Evolutionary conservation across 2,329 filamentous ascomycete species (phyloP).

Genomic region (Neofusicoccum laricinum): DNA sequence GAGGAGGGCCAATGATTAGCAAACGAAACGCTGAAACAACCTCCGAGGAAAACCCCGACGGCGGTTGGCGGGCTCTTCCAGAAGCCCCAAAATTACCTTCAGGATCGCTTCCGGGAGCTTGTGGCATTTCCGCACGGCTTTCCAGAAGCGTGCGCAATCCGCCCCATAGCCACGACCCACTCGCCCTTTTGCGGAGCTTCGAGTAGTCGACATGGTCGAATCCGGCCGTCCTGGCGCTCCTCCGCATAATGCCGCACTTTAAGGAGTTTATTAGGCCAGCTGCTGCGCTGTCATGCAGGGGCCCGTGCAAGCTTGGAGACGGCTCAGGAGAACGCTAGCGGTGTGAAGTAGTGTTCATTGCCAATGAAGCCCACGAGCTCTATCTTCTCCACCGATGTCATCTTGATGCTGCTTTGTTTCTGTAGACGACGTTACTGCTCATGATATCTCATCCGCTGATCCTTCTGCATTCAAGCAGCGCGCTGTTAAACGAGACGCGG

Average conservation of each 20-base stretch:
- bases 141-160: not conserved
- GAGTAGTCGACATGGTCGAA: not conserved
- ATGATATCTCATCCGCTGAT: too few relatives aligned
- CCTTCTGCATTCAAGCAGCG: too few relatives aligned
- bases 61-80: not conserved
- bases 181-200: not conserved
- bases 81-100: not conserved
- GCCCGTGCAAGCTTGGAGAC: not conserved
- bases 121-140: not conserved
- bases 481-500: too few relatives aligned
- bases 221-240: not conserved
- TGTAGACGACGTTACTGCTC: too few relatives aligned
- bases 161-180: not conserved
- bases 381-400: too few relatives aligned
- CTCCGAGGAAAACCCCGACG: not conserved
- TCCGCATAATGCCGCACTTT: constrained; percentile 1
- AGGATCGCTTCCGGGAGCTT: not conserved
- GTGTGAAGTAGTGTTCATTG: too few relatives aligned
- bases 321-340: not conserved
- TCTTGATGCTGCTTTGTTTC: too few relatives aligned
- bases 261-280: not conserved
- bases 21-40: not conserved
- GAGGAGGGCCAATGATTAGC: constrained; percentile 9
- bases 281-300: not conserved
- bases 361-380: too few relatives aligned